Percentiles rank a stretch among this genome's conserved stretches.
phyloP scores from a whole-genome alignment of 176 grass and related monocot species.

The Bolboschoenus planiculmis region DNA sequence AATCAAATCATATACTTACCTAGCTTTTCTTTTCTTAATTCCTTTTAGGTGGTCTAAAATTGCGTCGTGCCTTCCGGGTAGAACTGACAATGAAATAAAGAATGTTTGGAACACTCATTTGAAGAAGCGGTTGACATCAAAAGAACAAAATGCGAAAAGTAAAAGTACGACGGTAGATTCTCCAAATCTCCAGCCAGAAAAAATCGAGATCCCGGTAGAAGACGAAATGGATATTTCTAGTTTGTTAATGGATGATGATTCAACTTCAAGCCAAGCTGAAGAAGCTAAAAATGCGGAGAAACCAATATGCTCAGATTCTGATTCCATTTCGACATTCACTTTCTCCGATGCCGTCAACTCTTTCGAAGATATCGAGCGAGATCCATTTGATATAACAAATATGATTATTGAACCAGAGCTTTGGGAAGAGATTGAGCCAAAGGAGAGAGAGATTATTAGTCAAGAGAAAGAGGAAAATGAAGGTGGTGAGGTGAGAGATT shows the following conservation, averaged over 20 bases:
- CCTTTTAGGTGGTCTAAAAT: constrained; percentile 34
- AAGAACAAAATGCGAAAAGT: not conserved
- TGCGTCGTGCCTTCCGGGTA: constrained; percentile 32
- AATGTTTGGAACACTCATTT: constrained; percentile 47
- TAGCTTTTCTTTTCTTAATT: not conserved
- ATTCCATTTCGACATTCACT: not conserved
- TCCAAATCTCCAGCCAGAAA: not conserved
- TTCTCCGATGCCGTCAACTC: constrained; percentile 18
- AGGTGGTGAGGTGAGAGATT: not conserved
- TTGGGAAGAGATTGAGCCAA: constrained; percentile 8
- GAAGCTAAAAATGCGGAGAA: not conserved
- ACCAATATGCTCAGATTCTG: not conserved
- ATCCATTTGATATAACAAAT: constrained; percentile 20
- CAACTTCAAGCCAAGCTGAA: constrained; percentile 18
- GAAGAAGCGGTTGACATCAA: constrained; percentile 22
- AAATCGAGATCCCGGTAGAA: constrained; percentile 10
- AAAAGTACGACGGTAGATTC: not conserved
- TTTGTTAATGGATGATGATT: constrained; percentile 5
- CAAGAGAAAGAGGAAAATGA: not conserved
- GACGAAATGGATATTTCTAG: not conserved
- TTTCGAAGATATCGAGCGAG: not conserved
- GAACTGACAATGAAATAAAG: constrained; percentile 43
- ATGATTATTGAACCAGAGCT: constrained; percentile 21
- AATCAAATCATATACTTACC: not conserved
- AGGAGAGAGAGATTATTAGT: not conserved